These are phyloP conservation scores for Cinnamomum chago DNA, from an alignment of 164 flowering plant genomes.

Conservation along the genomic window DNA sequence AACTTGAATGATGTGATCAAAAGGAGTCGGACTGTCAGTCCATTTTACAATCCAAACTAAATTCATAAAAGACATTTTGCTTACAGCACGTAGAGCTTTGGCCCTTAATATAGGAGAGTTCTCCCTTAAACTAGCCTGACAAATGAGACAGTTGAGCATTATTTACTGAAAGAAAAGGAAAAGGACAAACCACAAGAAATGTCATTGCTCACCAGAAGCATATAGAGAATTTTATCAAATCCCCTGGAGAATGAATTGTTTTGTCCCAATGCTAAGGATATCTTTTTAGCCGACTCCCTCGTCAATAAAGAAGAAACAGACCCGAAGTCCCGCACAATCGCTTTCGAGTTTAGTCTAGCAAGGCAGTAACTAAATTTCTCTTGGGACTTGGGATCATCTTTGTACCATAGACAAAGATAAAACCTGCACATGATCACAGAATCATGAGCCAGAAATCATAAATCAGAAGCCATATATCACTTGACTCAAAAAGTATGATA, in stretches of 20 bases:
- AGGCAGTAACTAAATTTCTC: slow-evolving; percentile 55
- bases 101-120: slow-evolving; percentile 87
- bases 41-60: not conserved
- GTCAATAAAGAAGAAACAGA: slow-evolving; percentile 43
- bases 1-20: not conserved
- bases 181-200: not conserved
- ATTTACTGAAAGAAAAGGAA: not conserved
- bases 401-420: slow-evolving; percentile 90
- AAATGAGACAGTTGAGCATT: not conserved
- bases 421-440: slow-evolving; percentile 55
- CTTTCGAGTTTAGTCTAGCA: slow-evolving; percentile 66
- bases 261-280: slow-evolving; percentile 75
- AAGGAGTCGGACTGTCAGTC: not conserved
- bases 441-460: not conserved
- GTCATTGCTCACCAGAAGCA: slow-evolving; percentile 67
- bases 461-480: too few relatives aligned
- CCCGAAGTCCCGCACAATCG: slow-evolving; percentile 61
- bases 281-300: slow-evolving; percentile 70
- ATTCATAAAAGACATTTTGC: slow-evolving; percentile 17
- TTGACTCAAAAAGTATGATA: too few relatives aligned
- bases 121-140: slow-evolving; percentile 86
- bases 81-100: slow-evolving; percentile 90
- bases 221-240: slow-evolving; percentile 83
- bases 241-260: slow-evolving; percentile 88
- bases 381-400: slow-evolving; percentile 76